Percentiles rank a stretch among this genome's conserved stretches.
These are phyloP conservation scores for Curvularia lunata DNA, from an alignment of 2,329 filamentous ascomycete species.

Conservation along the genomic window DNA sequence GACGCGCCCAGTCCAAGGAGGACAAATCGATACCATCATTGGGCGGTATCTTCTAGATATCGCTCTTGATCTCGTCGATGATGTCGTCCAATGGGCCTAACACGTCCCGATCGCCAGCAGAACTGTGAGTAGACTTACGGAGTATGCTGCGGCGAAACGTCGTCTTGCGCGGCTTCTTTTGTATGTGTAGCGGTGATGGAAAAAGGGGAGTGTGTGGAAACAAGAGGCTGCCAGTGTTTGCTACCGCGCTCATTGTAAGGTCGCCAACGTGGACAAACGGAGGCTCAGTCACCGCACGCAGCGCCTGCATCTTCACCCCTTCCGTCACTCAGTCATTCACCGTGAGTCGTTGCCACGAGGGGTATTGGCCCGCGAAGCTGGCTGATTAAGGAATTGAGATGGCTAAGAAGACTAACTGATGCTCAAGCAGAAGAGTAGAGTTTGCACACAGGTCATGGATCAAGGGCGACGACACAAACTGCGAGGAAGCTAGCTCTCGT, in stretches of 20 bases:
- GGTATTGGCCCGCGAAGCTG: not conserved
- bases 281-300: constrained; percentile 11
- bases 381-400: constrained; percentile 2
- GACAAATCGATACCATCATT: constrained; percentile 19
- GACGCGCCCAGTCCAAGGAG: constrained; percentile 22
- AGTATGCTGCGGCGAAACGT: constrained; percentile 35
- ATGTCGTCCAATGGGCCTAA: constrained; percentile 45
- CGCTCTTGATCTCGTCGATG: constrained; percentile 41
- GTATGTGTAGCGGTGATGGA: constrained; percentile 39
- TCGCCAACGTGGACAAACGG: constrained; percentile 13
- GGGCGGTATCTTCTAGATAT: constrained; percentile 34
- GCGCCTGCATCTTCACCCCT: constrained; percentile 10
- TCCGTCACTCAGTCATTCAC: constrained; percentile 20
- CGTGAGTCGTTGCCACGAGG: not conserved
- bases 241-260: constrained; percentile 24
- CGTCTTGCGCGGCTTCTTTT: constrained; percentile 36
- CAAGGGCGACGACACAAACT: not conserved
- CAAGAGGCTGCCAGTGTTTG: constrained; percentile 12
- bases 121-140: constrained; percentile 29
- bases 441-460: not conserved
- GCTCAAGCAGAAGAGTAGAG: constrained; percentile 1
- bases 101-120: constrained; percentile 11
- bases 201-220: constrained; percentile 27
- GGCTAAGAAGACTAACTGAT: constrained; percentile 14
- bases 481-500: not conserved